phyloP scores from a whole-genome alignment of 805 yeast species.

The Suhomyces tanzawaensis region DNA sequence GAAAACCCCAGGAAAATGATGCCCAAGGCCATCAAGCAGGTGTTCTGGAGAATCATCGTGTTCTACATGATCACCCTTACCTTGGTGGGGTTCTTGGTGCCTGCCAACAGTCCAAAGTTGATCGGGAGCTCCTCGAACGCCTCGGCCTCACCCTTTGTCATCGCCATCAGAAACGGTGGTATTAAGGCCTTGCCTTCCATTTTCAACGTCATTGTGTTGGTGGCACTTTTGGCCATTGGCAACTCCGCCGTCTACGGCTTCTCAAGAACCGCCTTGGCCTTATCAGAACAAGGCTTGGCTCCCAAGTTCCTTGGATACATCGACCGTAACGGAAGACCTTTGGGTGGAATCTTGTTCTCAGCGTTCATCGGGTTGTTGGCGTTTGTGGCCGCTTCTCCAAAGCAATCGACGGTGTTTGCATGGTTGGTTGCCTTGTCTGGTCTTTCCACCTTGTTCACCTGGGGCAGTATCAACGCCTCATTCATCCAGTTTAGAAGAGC shows the following conservation, averaged over 20 bases:
- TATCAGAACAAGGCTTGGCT: conserved; percentile 42
- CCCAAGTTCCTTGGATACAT: conserved; percentile 35
- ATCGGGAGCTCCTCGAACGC: conserved; percentile 26
- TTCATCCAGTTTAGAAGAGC: conserved; percentile 26
- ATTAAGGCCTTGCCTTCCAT: conserved; percentile 42
- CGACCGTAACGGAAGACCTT: conserved; percentile 41
- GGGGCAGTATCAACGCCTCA: conserved; percentile 26
- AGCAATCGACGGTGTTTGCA: conserved; percentile 32
- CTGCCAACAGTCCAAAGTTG: conserved; percentile 27
- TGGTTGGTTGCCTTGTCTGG: conserved; percentile 30
- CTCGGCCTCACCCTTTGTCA: conserved; percentile 42
- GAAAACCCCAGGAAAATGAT: conserved; percentile 37
- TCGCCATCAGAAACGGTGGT: conserved; percentile 41
- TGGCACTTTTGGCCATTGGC: conserved; percentile 42
- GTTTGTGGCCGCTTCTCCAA: conserved; percentile 41
- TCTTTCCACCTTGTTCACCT: conserved; percentile 27
- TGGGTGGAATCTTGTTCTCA: conserved; percentile 32
- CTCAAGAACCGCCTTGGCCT: conserved; percentile 39
- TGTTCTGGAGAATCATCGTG: conserved; percentile 39
- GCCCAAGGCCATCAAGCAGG: conserved; percentile 43
- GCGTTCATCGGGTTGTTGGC: conserved; percentile 38
- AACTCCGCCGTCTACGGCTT: conserved; percentile 45
- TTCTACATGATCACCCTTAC: conserved; percentile 42
- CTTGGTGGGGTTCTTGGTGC: conserved; percentile 40
- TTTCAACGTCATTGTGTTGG: conserved; percentile 40